These are phyloP conservation scores for Wickerhamomyces tratensis DNA, from an alignment of 805 yeast species.

Conservation along the genomic window DNA sequence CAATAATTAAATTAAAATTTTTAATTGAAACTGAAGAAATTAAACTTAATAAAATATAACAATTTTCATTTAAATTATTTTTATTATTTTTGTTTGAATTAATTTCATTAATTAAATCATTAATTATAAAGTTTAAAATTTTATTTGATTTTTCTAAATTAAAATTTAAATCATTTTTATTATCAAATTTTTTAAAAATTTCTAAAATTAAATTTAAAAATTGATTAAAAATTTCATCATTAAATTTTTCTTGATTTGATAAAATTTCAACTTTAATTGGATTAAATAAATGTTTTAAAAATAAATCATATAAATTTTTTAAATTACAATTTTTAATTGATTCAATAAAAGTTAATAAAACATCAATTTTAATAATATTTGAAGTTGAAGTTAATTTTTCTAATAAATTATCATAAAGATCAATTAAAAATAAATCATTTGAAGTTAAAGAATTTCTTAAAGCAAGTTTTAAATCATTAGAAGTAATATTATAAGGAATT, in stretches of 20 bases:
- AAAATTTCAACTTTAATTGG: constrained; percentile 83
- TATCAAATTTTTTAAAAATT: constrained; percentile 35
- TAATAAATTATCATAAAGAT: constrained; percentile 65
- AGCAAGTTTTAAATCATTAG: constrained; percentile 54
- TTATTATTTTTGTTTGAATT: constrained; percentile 26
- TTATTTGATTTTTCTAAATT: constrained; percentile 10
- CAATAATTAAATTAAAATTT: constrained; percentile 40
- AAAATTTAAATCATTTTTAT: constrained; percentile 20
- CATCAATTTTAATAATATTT: constrained; percentile 64
- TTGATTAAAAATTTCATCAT: constrained; percentile 27
- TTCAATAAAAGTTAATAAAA: constrained; percentile 47
- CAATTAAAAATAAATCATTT: constrained; percentile 54
- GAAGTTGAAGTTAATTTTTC: constrained; percentile 76
- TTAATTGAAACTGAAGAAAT: constrained; percentile 37
- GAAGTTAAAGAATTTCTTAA: constrained; percentile 57
- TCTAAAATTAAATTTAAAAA: constrained; percentile 33
- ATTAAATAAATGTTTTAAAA: constrained; percentile 41
- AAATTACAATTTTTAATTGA: constrained; percentile 59
- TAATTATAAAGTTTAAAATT: too few species aligned
- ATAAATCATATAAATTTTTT: constrained; percentile 33
- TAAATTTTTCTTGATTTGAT: constrained; percentile 55
- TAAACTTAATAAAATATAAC: constrained; percentile 49
- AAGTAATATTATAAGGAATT: constrained; percentile 78
- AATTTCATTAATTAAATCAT: too few species aligned
- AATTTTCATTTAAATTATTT: constrained; percentile 41